Conservation (phyloP, 2,329 filamentous ascomycete species). For the Cladosporium sphaerospermum region DNA sequence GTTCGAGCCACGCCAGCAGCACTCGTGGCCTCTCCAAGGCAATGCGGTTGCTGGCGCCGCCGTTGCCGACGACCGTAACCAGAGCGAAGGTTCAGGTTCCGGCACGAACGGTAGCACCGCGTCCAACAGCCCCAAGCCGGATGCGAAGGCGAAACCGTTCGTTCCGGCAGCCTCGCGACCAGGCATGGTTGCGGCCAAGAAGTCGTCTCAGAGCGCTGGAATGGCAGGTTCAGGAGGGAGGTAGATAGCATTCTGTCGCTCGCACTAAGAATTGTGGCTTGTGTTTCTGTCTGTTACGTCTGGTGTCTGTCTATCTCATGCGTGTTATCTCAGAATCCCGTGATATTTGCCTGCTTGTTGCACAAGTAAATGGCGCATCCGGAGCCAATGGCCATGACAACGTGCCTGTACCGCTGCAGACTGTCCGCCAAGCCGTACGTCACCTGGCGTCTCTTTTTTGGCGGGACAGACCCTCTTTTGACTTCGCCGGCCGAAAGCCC, state of each 20-base stretch:
- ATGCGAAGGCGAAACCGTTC: conserved; percentile 26
- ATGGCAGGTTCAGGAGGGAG: background rate
- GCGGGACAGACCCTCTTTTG: too few species aligned
- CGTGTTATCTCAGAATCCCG: too few species aligned
- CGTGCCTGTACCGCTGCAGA: background rate
- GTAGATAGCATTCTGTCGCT: conserved; percentile 7
- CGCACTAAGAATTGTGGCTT: conserved; percentile 15
- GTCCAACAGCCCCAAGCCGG: conserved; percentile 29
- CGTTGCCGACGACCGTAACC: conserved; percentile 18
- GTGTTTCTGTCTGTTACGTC: conserved; percentile 13
- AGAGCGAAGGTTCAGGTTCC: conserved; percentile 24
- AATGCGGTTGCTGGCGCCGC: conserved; percentile 14
- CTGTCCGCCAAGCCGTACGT: background rate
- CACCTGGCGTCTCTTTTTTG: too few species aligned
- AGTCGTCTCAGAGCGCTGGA: background rate
- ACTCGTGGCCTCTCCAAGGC: conserved; percentile 20
- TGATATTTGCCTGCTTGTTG: too few species aligned
- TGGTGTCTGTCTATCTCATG: background rate
- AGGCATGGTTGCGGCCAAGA: conserved; percentile 19
- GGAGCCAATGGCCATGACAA: background rate
- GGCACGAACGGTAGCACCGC: conserved; percentile 20
- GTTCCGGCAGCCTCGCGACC: conserved; percentile 19
- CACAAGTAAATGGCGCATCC: too few species aligned
- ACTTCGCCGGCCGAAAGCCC: too few species aligned
- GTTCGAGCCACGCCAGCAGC: conserved; percentile 18